Percentiles rank a stretch among this genome's conserved stretches.
Conservation (phyloP, 768 basidiomycete genomes). For the Suillus subalutaceus region DNA sequence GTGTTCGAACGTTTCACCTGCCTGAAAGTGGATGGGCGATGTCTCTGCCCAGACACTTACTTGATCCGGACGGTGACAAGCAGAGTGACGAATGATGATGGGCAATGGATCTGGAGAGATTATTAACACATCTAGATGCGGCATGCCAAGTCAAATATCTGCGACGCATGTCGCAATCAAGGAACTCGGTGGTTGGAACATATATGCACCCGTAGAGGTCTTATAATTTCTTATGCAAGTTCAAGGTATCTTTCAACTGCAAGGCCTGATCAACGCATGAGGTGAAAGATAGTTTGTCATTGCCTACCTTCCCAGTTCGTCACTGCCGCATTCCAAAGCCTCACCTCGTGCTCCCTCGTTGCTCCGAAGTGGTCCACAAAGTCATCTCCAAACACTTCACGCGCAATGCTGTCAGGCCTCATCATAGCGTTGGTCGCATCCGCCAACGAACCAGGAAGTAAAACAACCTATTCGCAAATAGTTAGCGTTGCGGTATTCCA, state of each 20-base stretch:
- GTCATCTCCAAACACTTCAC: slow-evolving; percentile 84
- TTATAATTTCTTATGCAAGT: slow-evolving; percentile 50
- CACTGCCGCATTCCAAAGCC: slow-evolving; percentile 84
- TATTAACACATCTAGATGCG: background rate
- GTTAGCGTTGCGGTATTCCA: slow-evolving; percentile 4
- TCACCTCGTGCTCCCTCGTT: slow-evolving; percentile 91
- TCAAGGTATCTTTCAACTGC: slow-evolving; percentile 87
- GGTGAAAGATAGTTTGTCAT: slow-evolving; percentile 4
- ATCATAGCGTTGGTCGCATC: slow-evolving; percentile 83
- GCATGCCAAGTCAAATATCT: background rate
- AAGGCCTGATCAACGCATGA: slow-evolving; percentile 13
- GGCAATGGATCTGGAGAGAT: background rate
- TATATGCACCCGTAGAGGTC: background rate
- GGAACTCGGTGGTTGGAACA: background rate
- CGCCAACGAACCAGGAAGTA: slow-evolving; percentile 80
- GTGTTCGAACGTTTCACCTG: background rate
- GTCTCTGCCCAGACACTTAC: background rate
- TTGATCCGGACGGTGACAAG: background rate
- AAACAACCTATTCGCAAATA: slow-evolving; percentile 51
- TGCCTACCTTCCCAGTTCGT: slow-evolving; percentile 90
- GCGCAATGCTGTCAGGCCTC: slow-evolving; percentile 73
- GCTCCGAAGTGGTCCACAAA: slow-evolving; percentile 96
- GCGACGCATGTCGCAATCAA: background rate
- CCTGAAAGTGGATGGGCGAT: background rate
- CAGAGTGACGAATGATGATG: background rate